phyloP scores from a whole-genome alignment of 2,329 filamentous ascomycete species.

The Tolypocladium tropicale region DNA sequence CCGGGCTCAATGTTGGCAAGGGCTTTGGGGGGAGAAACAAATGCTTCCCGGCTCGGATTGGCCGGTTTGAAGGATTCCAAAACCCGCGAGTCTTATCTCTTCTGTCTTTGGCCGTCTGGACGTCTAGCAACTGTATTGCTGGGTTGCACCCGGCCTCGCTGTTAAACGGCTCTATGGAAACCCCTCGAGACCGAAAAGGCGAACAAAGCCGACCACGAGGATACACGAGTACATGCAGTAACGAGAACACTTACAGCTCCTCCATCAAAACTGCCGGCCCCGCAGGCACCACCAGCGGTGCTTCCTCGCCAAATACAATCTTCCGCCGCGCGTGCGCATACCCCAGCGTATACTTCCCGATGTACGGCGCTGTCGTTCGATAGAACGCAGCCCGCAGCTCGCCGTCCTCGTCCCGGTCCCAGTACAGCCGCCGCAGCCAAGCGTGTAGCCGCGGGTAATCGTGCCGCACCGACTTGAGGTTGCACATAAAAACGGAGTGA shows the following conservation, averaged over 20 bases:
- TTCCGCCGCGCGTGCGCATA: slow-evolving; percentile 16
- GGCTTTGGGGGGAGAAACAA: too few relatives aligned
- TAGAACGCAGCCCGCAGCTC: slow-evolving; percentile 47
- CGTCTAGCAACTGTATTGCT: too few relatives aligned
- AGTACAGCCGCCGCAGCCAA: slow-evolving; percentile 62
- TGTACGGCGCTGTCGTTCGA: slow-evolving; percentile 53
- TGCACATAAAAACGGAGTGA: slow-evolving; percentile 54
- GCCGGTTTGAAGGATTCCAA: too few relatives aligned
- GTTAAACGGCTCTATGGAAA: too few relatives aligned
- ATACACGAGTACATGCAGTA: too few relatives aligned
- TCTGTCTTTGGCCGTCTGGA: too few relatives aligned
- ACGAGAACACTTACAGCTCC: not conserved
- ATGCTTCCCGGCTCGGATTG: too few relatives aligned
- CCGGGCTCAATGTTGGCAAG: too few relatives aligned
- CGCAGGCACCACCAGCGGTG: slow-evolving; percentile 17
- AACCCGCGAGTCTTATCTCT: too few relatives aligned
- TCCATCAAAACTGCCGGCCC: slow-evolving; percentile 11
- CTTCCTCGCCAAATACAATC: slow-evolving; percentile 15
- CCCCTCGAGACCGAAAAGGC: too few relatives aligned
- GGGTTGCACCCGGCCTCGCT: too few relatives aligned
- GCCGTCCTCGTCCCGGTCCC: slow-evolving; percentile 37
- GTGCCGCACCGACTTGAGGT: slow-evolving; percentile 50
- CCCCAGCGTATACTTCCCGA: slow-evolving; percentile 16
- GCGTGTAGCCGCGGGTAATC: slow-evolving; percentile 57
- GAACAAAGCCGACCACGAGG: too few relatives aligned